phyloP scores from a whole-genome alignment of 768 basidiomycete species.

The Leccinum boreale region DNA sequence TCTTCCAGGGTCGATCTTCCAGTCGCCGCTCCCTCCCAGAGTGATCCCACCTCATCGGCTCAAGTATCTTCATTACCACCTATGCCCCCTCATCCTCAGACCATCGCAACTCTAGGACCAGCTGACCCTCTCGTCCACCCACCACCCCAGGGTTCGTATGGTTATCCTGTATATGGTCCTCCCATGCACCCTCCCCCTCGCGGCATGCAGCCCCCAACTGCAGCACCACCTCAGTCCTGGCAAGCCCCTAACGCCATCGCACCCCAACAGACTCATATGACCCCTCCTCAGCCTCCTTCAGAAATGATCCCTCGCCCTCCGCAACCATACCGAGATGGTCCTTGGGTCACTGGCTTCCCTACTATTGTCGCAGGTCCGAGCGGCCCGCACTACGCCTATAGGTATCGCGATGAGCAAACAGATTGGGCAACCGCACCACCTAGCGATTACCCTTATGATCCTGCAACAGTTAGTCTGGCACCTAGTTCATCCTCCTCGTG shows the following conservation, averaged over 20 bases:
- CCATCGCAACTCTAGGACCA: slow-evolving; percentile 28
- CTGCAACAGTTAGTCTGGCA: slow-evolving; percentile 40
- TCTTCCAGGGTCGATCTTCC: slow-evolving; percentile 25
- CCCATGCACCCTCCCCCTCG: slow-evolving; percentile 37
- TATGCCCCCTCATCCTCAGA: slow-evolving; percentile 27
- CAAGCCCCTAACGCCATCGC: slow-evolving; percentile 58
- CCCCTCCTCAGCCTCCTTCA: slow-evolving; percentile 43
- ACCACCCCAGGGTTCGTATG: slow-evolving; percentile 27
- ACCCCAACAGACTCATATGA: slow-evolving; percentile 61
- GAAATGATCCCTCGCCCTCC: slow-evolving; percentile 46
- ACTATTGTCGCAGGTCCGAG: slow-evolving; percentile 47
- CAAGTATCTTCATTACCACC: slow-evolving; percentile 25
- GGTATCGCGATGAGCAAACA: slow-evolving; percentile 59
- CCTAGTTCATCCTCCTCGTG: not conserved
- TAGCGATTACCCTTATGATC: slow-evolving; percentile 53
- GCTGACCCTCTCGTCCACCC: slow-evolving; percentile 29
- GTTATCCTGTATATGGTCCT: slow-evolving; percentile 38
- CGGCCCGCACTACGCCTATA: slow-evolving; percentile 50
- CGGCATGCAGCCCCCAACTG: slow-evolving; percentile 43
- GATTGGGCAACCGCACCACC: slow-evolving; percentile 42
- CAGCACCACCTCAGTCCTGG: slow-evolving; percentile 61
- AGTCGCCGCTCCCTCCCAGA: slow-evolving; percentile 15
- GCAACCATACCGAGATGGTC: slow-evolving; percentile 45
- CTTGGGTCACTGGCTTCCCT: slow-evolving; percentile 56
- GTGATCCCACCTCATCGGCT: slow-evolving; percentile 24